A percentile compares a stretch with the other conserved stretches of the same genome.
These are phyloP conservation scores for Peronospora destructor DNA, from an alignment of 352 stramenopile species.

Conservation along the genomic window DNA sequence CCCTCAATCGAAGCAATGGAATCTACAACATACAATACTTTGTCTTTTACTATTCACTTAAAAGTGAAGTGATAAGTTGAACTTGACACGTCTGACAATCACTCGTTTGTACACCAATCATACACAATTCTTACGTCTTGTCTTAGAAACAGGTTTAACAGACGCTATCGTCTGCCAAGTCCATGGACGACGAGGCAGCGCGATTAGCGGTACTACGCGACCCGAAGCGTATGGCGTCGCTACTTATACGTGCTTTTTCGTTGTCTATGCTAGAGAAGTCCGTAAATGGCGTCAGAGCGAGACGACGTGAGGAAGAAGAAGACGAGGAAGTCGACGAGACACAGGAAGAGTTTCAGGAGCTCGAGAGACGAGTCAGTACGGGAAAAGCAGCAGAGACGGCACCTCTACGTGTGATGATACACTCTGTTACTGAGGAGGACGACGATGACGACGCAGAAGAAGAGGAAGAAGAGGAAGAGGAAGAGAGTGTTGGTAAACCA, in stretches of 20 bases:
- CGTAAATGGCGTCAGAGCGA: neutral
- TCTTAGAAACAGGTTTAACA: neutral
- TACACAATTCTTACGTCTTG: neutral
- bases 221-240: constrained; percentile 35
- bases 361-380: constrained; percentile 11
- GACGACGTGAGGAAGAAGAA: constrained; percentile 19
- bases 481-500: constrained; percentile 24
- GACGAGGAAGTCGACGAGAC: constrained; percentile 30
- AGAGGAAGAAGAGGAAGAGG: constrained; percentile 35
- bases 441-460: constrained; percentile 43
- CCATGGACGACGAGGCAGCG: constrained; percentile 29
- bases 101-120: constrained; percentile 9
- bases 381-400: neutral
- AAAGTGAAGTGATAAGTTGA: constrained; percentile 15
- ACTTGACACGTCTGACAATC: constrained; percentile 10
- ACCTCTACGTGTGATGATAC: constrained; percentile 18
- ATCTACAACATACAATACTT: too few species aligned
- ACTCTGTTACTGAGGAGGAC: constrained; percentile 15
- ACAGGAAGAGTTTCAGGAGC: constrained; percentile 25
- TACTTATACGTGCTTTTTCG: constrained; percentile 42
- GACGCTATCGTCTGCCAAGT: constrained; percentile 36
- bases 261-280: constrained; percentile 19
- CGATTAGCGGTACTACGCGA: constrained; percentile 28
- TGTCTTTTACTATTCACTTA: too few species aligned
- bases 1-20: too few species aligned